phyloP scores from a whole-genome alignment of 1,139 yeast species.

The Pichia sp. region DNA sequence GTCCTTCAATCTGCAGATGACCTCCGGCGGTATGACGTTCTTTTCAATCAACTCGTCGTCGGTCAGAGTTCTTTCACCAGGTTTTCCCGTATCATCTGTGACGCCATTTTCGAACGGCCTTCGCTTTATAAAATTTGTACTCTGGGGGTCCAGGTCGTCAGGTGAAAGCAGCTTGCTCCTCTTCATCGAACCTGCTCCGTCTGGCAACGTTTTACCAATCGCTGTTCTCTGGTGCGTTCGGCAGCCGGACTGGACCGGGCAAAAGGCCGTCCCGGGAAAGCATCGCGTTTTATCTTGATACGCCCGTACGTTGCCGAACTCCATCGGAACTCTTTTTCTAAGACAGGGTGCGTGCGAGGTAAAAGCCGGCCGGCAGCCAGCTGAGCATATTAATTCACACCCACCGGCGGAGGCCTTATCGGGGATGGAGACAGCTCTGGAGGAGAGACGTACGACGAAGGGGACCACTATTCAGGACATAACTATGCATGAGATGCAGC shows the following conservation, averaged over 20 bases:
- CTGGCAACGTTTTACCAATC: neutral
- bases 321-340: neutral
- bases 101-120: neutral
- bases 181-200: neutral
- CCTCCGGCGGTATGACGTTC: slow-evolving; percentile 41
- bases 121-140: neutral
- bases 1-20: slow-evolving; percentile 47
- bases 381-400: too few relatives aligned
- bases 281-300: neutral
- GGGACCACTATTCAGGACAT: neutral
- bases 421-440: neutral
- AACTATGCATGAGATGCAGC: neutral
- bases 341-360: neutral
- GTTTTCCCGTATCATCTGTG: neutral
- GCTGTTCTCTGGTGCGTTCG: neutral
- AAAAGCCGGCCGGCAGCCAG: neutral
- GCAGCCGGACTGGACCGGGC: neutral
- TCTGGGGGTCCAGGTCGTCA: neutral
- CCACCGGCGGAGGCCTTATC: too few relatives aligned
- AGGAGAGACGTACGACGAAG: neutral
- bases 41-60: neutral
- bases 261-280: neutral
- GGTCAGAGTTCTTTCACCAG: neutral
- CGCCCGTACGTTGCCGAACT: neutral
- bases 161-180: neutral